These are phyloP conservation scores for Fonsecaea multimorphosa DNA, from an alignment of 2,329 filamentous ascomycete species.

Conservation along the genomic window DNA sequence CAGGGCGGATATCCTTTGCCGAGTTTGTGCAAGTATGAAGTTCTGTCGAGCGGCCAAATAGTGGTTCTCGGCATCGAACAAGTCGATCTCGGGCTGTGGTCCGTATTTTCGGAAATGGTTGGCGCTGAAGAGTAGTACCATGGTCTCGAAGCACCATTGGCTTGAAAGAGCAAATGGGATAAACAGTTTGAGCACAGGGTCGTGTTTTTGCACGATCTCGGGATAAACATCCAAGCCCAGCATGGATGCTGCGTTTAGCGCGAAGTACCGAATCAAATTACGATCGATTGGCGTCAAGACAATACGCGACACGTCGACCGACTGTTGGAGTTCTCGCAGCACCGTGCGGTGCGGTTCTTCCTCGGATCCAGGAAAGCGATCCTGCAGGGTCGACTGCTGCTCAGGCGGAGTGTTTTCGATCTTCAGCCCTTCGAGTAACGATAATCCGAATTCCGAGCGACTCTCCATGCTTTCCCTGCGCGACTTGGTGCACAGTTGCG, in stretches of 20 bases:
- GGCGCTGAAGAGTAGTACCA: conserved; percentile 30
- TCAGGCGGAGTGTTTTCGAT: conserved; percentile 19
- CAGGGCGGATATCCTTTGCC: conserved; percentile 31
- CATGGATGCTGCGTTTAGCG: conserved; percentile 25
- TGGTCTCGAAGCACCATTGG: conserved; percentile 35
- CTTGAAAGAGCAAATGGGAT: conserved; percentile 30
- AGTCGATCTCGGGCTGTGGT: neutral
- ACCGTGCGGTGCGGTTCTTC: conserved; percentile 12
- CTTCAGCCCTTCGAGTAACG: conserved; percentile 19
- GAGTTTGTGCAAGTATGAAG: conserved; percentile 28
- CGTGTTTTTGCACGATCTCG: conserved; percentile 25
- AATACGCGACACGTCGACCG: conserved; percentile 8
- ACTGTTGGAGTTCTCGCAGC: conserved; percentile 13
- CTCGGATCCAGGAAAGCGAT: neutral
- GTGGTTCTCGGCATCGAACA: conserved; percentile 27
- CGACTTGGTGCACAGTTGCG: conserved; percentile 6
- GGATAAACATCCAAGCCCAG: conserved; percentile 28
- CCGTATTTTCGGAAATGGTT: conserved; percentile 22
- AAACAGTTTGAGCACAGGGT: conserved; percentile 27
- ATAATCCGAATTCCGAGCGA: conserved; percentile 28
- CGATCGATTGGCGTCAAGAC: conserved; percentile 20
- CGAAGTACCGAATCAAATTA: conserved; percentile 31
- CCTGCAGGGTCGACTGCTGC: neutral
- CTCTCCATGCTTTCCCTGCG: conserved; percentile 15
- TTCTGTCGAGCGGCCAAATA: conserved; percentile 32